These are phyloP conservation scores for Canavalia gladiata DNA, from an alignment of 306 rosid species.

Conservation along the genomic window DNA sequence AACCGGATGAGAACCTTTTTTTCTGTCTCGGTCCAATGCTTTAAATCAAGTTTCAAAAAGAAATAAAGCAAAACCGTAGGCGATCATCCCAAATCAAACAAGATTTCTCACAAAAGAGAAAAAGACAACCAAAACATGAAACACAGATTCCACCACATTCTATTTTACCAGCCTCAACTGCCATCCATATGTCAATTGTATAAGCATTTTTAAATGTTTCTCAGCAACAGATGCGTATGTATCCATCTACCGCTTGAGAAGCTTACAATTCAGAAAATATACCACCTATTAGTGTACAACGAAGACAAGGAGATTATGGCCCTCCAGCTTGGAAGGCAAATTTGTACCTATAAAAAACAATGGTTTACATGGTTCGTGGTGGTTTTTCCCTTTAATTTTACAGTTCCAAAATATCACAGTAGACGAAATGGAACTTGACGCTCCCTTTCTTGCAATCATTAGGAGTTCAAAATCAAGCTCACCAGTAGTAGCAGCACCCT, in stretches of 20 bases:
- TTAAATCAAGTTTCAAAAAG: background rate
- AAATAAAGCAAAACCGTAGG: background rate
- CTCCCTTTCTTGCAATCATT: constrained; percentile 50
- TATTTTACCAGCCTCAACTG: constrained; percentile 27
- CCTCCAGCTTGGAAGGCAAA: constrained; percentile 52
- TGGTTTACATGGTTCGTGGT: constrained; percentile 44
- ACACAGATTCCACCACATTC: background rate
- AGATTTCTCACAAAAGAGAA: background rate
- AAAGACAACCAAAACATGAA: background rate
- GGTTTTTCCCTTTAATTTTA: constrained; percentile 41
- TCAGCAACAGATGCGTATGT: constrained; percentile 40
- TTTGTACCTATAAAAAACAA: constrained; percentile 53
- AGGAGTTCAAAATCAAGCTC: constrained; percentile 50
- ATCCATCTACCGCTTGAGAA: constrained; percentile 44
- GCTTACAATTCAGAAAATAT: constrained; percentile 49
- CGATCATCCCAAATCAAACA: constrained; percentile 3
- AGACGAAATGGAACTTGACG: constrained; percentile 48
- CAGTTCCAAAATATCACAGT: constrained; percentile 56
- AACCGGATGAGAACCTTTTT: background rate
- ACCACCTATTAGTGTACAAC: constrained; percentile 60
- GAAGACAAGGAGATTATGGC: constrained; percentile 49
- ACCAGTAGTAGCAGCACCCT: constrained; percentile 48
- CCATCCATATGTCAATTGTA: constrained; percentile 38
- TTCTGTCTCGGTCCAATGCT: background rate
- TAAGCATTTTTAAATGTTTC: constrained; percentile 48